A percentile compares a stretch with the other conserved stretches of the same genome.
Evolutionary conservation across 73 alveolate species (phyloP).

Genomic region (Tetrahymena borealis): DNA sequence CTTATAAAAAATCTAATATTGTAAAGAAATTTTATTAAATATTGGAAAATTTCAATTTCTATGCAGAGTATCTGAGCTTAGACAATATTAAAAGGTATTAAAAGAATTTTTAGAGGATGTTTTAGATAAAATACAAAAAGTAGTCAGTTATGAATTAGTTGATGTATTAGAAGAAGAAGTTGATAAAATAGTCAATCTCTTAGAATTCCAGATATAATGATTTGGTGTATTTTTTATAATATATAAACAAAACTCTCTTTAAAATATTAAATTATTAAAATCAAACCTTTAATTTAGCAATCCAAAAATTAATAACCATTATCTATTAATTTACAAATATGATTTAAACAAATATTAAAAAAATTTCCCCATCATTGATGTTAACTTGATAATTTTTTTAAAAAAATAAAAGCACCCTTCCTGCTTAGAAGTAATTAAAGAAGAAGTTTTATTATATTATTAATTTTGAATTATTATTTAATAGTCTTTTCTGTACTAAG

Average conservation of each 20-base stretch:
- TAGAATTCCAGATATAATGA: not conserved
- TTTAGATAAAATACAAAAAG: not conserved
- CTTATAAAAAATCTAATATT: not conserved
- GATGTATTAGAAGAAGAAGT: not conserved
- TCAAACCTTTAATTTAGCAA: not conserved
- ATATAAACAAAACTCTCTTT: not conserved
- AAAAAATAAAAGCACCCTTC: too few species aligned
- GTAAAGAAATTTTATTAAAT: not conserved
- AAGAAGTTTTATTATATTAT: too few species aligned
- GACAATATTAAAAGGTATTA: not conserved
- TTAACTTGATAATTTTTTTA: too few species aligned
- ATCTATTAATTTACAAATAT: not conserved
- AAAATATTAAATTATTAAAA: not conserved
- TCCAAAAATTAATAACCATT: not conserved
- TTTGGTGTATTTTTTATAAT: not conserved
- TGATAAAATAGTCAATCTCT: not conserved
- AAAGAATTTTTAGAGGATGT: not conserved
- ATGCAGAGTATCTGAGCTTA: not conserved
- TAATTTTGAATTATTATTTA: too few species aligned
- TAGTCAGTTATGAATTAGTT: not conserved
- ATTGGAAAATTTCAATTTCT: not conserved
- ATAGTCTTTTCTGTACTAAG: too few species aligned
- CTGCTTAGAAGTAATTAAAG: too few species aligned
- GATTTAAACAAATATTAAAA: not conserved
- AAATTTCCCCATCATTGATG: too few species aligned